Evolutionary conservation across 345 rosid genomes (phyloP).

Genomic region (Clarkia xantiana): DNA sequence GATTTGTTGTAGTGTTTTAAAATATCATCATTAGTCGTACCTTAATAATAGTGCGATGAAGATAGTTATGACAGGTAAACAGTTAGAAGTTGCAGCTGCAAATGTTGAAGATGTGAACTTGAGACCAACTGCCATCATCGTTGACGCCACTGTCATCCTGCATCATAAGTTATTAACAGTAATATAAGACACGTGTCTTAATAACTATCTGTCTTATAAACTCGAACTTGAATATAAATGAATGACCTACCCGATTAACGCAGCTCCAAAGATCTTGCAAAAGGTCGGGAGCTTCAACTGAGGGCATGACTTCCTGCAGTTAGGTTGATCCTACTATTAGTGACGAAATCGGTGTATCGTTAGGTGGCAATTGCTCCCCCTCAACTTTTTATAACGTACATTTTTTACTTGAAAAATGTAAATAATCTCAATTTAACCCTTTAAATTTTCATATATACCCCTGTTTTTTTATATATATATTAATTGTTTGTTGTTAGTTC

Average conservation of each 20-base stretch:
- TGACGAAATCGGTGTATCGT: no score
- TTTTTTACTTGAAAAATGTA: no score
- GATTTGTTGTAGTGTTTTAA: no score
- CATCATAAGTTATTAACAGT: neutral
- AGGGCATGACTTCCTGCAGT: slow-evolving; percentile 7
- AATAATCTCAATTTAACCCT: no score
- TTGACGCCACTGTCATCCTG: slow-evolving; percentile 8
- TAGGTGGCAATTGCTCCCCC: no score
- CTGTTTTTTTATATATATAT: no score
- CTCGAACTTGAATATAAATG: neutral
- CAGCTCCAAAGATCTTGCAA: slow-evolving; percentile 14
- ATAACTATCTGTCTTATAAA: no score
- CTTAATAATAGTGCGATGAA: slow-evolving; percentile 14
- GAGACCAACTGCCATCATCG: slow-evolving; percentile 10
- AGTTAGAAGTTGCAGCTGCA: slow-evolving; percentile 8
- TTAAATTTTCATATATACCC: no score
- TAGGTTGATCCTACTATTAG: no score
- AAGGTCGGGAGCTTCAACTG: slow-evolving; percentile 6
- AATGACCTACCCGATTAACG: slow-evolving; percentile 8
- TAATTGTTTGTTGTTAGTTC: no score
- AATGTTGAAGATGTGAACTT: slow-evolving; percentile 12
- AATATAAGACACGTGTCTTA: neutral
- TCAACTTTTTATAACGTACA: no score
- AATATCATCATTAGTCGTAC: no score
- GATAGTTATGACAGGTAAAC: slow-evolving; percentile 10